Evolutionary conservation across 2,329 filamentous ascomycete species (phyloP).

Genomic region (Xylariomycetidae sp.): DNA sequence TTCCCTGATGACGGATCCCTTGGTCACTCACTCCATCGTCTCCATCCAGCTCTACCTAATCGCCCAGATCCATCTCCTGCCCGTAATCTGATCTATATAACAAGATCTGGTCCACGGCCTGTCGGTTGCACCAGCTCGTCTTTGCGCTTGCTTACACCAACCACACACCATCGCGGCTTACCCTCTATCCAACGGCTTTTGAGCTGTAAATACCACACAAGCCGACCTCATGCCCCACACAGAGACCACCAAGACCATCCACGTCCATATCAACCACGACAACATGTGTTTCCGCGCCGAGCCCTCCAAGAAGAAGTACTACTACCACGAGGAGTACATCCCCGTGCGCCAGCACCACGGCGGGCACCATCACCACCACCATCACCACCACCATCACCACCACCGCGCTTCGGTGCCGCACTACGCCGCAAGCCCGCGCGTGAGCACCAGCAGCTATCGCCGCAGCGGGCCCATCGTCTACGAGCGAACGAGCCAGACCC

Average conservation of each 20-base stretch:
- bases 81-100: too few species aligned
- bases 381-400: slow-evolving; percentile 28
- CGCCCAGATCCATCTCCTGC: too few species aligned
- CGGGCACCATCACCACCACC: slow-evolving; percentile 27
- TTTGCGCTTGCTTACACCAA: too few species aligned
- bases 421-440: slow-evolving; percentile 32
- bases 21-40: too few species aligned
- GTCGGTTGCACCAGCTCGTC: too few species aligned
- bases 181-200: background rate
- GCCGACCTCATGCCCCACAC: slow-evolving; percentile 3
- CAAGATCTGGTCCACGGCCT: too few species aligned
- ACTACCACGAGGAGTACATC: slow-evolving; percentile 49
- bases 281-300: slow-evolving; percentile 46
- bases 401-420: slow-evolving; percentile 23
- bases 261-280: slow-evolving; percentile 11
- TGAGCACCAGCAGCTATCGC: slow-evolving; percentile 32
- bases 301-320: slow-evolving; percentile 42
- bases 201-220: background rate
- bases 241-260: slow-evolving; percentile 9
- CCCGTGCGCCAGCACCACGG: slow-evolving; percentile 35
- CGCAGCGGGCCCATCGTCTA: slow-evolving; percentile 32
- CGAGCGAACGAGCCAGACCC: slow-evolving; percentile 31
- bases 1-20: too few species aligned
- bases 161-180: too few species aligned
- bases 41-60: too few species aligned